Evolutionary conservation across 1,284 basidiomycete genomes (phyloP).

Genomic region (Apiotrichum mycotoxinovorans): DNA sequence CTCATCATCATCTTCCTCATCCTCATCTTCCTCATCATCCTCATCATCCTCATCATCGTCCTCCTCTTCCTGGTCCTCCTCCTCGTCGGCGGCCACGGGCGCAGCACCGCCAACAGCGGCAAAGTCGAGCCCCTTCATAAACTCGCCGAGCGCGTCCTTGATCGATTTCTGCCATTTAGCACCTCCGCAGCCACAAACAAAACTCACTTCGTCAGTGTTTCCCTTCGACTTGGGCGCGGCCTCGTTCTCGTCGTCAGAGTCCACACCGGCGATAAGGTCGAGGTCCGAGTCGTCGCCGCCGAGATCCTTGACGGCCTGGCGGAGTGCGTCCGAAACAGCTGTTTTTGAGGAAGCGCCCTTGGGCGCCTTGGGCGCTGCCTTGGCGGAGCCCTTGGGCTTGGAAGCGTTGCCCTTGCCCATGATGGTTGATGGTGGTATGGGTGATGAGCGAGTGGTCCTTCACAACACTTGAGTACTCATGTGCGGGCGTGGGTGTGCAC

Average conservation of each 20-base stretch:
- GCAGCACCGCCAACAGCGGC: slow-evolving; percentile 24
- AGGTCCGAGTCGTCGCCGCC: slow-evolving; percentile 58
- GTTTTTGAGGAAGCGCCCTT: background rate
- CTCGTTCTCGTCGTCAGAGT: slow-evolving; percentile 48
- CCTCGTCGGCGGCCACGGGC: slow-evolving; percentile 30
- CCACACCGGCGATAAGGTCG: slow-evolving; percentile 53
- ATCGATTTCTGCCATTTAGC: slow-evolving; percentile 49
- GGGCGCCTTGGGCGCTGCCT: background rate
- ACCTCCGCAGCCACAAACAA: background rate
- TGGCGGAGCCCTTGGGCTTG: background rate
- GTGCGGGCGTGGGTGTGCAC: background rate
- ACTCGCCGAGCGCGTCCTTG: slow-evolving; percentile 59
- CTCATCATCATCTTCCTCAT: slow-evolving; percentile 38
- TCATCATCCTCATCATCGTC: slow-evolving; percentile 35
- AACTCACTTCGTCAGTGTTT: slow-evolving; percentile 38
- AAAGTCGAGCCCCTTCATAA: slow-evolving; percentile 60
- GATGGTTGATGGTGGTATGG: background rate
- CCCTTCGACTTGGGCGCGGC: slow-evolving; percentile 21
- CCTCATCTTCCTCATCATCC: slow-evolving; percentile 35
- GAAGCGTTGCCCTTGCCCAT: slow-evolving; percentile 17
- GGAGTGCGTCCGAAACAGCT: slow-evolving; percentile 35
- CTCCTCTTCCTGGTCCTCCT: slow-evolving; percentile 30
- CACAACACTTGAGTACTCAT: background rate
- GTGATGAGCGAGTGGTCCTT: background rate
- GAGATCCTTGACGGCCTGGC: slow-evolving; percentile 52